Evolutionary conservation across 1,284 basidiomycete species (phyloP), one percentile per base, ranked within the genome.

Genomic region (Flammula alnicola): DNA sequence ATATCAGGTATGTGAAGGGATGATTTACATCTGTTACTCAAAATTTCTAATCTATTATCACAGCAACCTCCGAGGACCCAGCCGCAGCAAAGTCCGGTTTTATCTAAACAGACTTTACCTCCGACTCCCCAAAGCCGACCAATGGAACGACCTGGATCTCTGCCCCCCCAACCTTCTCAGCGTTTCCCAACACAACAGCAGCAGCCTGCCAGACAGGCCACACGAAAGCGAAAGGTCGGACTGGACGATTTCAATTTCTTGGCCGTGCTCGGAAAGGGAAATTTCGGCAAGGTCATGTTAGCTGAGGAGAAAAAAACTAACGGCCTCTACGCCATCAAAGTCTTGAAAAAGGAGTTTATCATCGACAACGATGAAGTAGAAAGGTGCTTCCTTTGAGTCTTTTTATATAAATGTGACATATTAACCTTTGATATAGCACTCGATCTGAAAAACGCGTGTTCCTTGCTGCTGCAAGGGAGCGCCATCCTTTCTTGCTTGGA

Each of bases 341-440:
- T 99, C 30, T 72, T 99, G 67, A 99, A 99, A 80, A 99, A 99
- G 71, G 97, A 99, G 74, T 99, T 99, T 65, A 99, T 99, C 70
- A 99, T 99, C 61, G 97, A 99, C 68, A 99, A 99, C 61, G 97
- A 99, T 72, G 97, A 99, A 76, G 95, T 99, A 5, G 97, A 99
- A 75, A 97, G 93, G 95, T 94, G 55, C 48, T 77, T 64, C 10
- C 50, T 10, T 25, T 25, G 44, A 26, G 12, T 14, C 26, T 35
- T 35, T 50, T 27, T 46, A 46, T 5, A 39, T 31, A 47, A 36
- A 47, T 49, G 40, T 44, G 33, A 36, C 3, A 25, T 41, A 26
- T 42, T 47, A 19, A 44, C 37, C 52, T 44, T 35, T 39, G 31
- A 23, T 62, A 29, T 57, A 97, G 96, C 64, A 99, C 97, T 32